phyloP scores from a whole-genome alignment of 2,329 filamentous ascomycete species.

The Calonectria hongkongensis region DNA sequence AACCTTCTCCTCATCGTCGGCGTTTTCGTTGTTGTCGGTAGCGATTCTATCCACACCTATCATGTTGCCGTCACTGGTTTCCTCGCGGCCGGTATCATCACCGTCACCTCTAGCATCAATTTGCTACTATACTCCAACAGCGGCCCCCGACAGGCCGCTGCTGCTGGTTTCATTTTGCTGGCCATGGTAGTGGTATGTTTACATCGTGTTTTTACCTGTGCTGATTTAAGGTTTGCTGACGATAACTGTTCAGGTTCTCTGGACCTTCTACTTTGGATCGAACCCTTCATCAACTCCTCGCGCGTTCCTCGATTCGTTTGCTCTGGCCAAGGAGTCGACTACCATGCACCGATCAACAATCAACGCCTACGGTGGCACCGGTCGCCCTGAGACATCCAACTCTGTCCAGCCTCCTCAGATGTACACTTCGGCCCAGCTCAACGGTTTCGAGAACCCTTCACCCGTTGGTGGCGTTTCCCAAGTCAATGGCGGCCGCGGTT shows the following conservation, averaged over 20 bases:
- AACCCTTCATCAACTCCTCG: constrained; percentile 90
- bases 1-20: constrained; percentile 89
- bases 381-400: constrained; percentile 88
- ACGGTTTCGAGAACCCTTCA: constrained; percentile 96
- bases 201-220: too few species aligned
- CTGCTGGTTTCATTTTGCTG: constrained; percentile 93
- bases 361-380: constrained; percentile 82
- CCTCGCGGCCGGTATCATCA: constrained; percentile 86
- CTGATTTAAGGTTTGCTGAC: constrained; percentile 39
- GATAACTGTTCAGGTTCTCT: constrained; percentile 81
- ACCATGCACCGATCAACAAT: constrained; percentile 82
- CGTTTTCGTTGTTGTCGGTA: constrained; percentile 87
- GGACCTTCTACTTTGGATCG: constrained; percentile 99
- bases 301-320: constrained; percentile 96
- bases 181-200: constrained; percentile 91
- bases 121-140: constrained; percentile 85
- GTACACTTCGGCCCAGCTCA: constrained; percentile 97
- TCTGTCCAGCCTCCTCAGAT: constrained; percentile 90
- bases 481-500: constrained; percentile 66
- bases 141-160: constrained; percentile 87
- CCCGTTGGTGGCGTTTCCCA: constrained; percentile 83
- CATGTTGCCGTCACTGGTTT: constrained; percentile 94
- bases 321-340: constrained; percentile 89
- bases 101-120: constrained; percentile 91
- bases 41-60: constrained; percentile 90